phyloP scores from a whole-genome alignment of 306 rosid genomes.

The Rosa multiflora region DNA sequence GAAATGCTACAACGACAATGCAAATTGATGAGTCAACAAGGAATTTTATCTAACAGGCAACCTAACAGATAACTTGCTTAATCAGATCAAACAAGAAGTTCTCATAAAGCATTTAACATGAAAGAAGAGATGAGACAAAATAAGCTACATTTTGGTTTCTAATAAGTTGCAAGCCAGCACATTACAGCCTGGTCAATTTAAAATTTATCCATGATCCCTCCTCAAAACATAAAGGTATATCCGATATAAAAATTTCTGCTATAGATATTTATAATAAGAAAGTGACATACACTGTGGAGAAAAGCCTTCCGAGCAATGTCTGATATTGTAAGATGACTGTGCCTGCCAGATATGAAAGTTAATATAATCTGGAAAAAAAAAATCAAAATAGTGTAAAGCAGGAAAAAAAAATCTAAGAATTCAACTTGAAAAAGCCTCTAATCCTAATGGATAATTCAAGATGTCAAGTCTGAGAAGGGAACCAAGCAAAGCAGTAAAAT shows the following conservation, averaged over 20 bases:
- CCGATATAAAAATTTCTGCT: background rate
- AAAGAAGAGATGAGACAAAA: conserved; percentile 13
- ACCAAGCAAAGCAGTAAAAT: background rate
- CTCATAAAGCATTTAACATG: conserved; percentile 3
- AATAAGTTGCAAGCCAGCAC: background rate
- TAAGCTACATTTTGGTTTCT: background rate
- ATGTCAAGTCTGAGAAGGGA: background rate
- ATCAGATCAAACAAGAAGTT: conserved; percentile 11
- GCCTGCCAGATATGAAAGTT: conserved; percentile 50
- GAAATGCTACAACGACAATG: conserved; percentile 69
- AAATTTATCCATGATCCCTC: conserved; percentile 2
- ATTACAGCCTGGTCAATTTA: background rate
- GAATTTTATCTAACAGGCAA: background rate
- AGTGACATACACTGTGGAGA: conserved; percentile 82
- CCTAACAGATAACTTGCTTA: background rate
- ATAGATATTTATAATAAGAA: conserved; percentile 7
- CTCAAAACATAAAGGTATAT: conserved; percentile 9
- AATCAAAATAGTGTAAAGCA: conserved; percentile 8
- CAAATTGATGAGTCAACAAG: conserved; percentile 7
- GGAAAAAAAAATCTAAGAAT: conserved; percentile 1
- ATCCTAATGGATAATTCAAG: background rate
- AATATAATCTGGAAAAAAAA: conserved; percentile 25
- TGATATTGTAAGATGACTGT: conserved; percentile 73
- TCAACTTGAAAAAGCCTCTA: background rate
- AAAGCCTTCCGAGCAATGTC: conserved; percentile 99